Evolutionary conservation across 306 rosid species (phyloP).

Genomic region (Potentilla sterilis): DNA sequence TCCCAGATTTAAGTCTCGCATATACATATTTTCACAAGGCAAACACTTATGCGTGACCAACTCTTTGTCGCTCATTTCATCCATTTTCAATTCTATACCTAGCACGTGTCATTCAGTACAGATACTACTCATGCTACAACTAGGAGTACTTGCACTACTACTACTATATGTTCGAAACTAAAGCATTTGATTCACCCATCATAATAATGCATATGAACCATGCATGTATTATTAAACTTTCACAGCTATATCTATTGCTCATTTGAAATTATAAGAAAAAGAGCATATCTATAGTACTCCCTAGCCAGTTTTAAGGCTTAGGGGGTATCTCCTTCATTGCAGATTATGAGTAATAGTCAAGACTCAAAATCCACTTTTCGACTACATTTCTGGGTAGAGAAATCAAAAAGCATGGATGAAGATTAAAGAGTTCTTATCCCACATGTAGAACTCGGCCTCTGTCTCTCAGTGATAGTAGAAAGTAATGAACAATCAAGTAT

Average conservation of each 20-base stretch:
- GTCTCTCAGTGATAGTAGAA: not conserved
- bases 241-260: not conserved
- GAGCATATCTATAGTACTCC: not conserved
- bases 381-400: not conserved
- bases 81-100: not conserved
- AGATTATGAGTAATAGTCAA: not conserved
- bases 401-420: conserved; percentile 3
- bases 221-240: not conserved
- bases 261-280: not conserved
- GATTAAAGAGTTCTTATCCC: conserved; percentile 8
- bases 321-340: not conserved
- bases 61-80: not conserved
- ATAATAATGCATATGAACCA: conserved; percentile 3
- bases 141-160: not conserved
- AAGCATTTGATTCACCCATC: not conserved
- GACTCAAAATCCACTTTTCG: conserved; percentile 3
- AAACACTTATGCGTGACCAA: conserved; percentile 1
- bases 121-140: not conserved
- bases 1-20: conserved; percentile 1
- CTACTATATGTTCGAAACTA: not conserved
- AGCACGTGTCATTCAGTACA: conserved; percentile 9
- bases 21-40: conserved; percentile 9
- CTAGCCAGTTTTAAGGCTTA: not conserved
- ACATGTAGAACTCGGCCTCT: not conserved
- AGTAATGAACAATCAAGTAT: not conserved